Percentiles rank a stretch among this genome's conserved stretches.
phyloP scores from a whole-genome alignment of 2,329 filamentous ascomycete species.

The Neonectria ditissima region DNA sequence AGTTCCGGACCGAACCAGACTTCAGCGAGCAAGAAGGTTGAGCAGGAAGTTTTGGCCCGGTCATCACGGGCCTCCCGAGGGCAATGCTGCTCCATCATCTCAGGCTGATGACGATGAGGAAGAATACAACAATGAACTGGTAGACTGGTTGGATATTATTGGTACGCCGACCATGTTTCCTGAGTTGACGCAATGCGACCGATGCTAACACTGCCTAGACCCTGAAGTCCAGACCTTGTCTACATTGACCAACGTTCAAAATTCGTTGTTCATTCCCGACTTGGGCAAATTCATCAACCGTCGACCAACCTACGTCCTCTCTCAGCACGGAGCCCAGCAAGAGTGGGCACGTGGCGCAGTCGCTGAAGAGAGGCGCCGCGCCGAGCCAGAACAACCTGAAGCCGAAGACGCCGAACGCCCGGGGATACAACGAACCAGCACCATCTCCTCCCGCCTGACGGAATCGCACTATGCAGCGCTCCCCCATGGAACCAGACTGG shows the following conservation, averaged over 20 bases:
- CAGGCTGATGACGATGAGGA: conserved; percentile 35
- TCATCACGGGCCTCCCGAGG: conserved; percentile 19
- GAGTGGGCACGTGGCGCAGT: conserved; percentile 40
- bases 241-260: conserved; percentile 89
- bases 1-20: neutral
- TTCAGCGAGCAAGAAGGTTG: conserved; percentile 38
- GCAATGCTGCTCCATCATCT: conserved; percentile 4
- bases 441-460: conserved; percentile 75
- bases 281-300: conserved; percentile 82
- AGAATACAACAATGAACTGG: conserved; percentile 55
- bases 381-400: conserved; percentile 15
- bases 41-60: conserved; percentile 47
- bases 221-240: conserved; percentile 86
- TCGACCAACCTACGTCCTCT: conserved; percentile 81
- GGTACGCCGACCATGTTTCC: conserved; percentile 41
- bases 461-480: conserved; percentile 83
- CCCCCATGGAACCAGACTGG: conserved; percentile 77
- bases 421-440: conserved; percentile 58
- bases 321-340: conserved; percentile 55
- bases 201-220: conserved; percentile 61
- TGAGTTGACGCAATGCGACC: neutral
- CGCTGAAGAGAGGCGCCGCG: conserved; percentile 33
- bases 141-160: conserved; percentile 56
- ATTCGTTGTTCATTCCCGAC: conserved; percentile 87
- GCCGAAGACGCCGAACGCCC: conserved; percentile 29